phyloP scores from a whole-genome alignment of 441 rosid species.

The Populus hybrid region DNA sequence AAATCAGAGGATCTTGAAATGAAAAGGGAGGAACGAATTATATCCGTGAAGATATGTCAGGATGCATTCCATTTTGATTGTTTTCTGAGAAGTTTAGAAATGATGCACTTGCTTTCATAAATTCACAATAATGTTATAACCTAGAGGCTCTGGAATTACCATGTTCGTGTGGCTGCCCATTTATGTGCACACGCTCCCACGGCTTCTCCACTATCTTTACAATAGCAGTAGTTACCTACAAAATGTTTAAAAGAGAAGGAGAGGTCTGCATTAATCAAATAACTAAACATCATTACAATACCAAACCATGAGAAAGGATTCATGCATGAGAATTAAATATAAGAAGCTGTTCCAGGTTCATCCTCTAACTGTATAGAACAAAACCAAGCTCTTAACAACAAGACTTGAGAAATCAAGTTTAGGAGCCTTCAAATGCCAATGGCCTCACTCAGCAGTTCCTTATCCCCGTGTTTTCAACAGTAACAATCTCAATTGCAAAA shows the following conservation, averaged over 20 bases:
- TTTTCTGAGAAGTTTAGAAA: not conserved
- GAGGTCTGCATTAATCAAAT: not conserved
- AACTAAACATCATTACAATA: not conserved
- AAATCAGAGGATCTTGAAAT: not conserved
- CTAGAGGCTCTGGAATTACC: slow-evolving; percentile 37
- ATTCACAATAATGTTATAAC: not conserved
- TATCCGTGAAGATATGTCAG: not conserved
- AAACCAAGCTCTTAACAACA: not conserved
- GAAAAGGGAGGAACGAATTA: not conserved
- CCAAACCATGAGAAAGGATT: not conserved
- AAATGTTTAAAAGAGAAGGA: not conserved
- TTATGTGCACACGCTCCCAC: slow-evolving; percentile 72
- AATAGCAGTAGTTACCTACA: slow-evolving; percentile 68
- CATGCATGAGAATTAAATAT: not conserved
- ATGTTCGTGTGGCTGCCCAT: slow-evolving; percentile 71
- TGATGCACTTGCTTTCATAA: not conserved
- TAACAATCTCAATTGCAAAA: not conserved
- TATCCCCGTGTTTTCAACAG: not conserved
- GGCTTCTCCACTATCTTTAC: slow-evolving; percentile 83
- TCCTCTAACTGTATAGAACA: not conserved
- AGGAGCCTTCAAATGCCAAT: not conserved
- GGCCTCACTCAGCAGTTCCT: not conserved
- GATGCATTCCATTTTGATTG: not conserved
- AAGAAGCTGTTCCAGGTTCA: not conserved
- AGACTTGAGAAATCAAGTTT: not conserved